phyloP scores from a whole-genome alignment of 345 rosid genomes.

The Acer negundo region DNA sequence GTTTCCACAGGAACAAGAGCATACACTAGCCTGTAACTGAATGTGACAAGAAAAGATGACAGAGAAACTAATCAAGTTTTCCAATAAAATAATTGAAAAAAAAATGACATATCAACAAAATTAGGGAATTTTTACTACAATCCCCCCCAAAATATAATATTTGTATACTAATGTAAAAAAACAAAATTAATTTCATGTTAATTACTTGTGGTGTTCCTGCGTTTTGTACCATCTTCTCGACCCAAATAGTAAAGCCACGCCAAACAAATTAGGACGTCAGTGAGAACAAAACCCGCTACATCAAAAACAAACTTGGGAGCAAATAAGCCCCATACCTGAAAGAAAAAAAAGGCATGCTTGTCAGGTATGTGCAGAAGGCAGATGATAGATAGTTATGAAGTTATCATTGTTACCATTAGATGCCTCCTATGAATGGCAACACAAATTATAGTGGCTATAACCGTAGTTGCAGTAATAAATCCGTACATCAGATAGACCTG shows the following conservation, averaged over 20 bases:
- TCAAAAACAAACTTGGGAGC: conserved; percentile 93
- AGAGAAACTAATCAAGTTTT: no score
- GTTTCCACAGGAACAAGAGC: no score
- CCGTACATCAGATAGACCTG: conserved; percentile 82
- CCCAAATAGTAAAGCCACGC: conserved; percentile 55
- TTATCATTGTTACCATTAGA: conserved; percentile 60
- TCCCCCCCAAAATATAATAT: neutral
- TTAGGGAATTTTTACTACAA: neutral
- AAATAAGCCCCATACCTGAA: conserved; percentile 96
- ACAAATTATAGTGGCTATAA: conserved; percentile 64
- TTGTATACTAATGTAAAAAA: no score
- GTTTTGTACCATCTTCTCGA: conserved; percentile 4
- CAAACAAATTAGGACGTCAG: conserved; percentile 62
- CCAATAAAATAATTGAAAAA: no score
- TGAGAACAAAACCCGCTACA: conserved; percentile 66
- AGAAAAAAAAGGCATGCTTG: conserved; percentile 8
- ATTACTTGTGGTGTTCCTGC: neutral
- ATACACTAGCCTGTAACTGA: no score
- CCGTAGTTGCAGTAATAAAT: conserved; percentile 53
- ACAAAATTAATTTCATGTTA: neutral
- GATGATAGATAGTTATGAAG: neutral
- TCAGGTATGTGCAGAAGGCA: neutral
- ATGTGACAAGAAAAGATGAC: no score
- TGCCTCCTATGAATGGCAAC: conserved; percentile 89
- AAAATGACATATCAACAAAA: no score